Percentiles rank a stretch among this genome's conserved stretches.
Evolutionary conservation across 805 yeast species (phyloP).

Genomic region (Scheffersomyces stipitis): DNA sequence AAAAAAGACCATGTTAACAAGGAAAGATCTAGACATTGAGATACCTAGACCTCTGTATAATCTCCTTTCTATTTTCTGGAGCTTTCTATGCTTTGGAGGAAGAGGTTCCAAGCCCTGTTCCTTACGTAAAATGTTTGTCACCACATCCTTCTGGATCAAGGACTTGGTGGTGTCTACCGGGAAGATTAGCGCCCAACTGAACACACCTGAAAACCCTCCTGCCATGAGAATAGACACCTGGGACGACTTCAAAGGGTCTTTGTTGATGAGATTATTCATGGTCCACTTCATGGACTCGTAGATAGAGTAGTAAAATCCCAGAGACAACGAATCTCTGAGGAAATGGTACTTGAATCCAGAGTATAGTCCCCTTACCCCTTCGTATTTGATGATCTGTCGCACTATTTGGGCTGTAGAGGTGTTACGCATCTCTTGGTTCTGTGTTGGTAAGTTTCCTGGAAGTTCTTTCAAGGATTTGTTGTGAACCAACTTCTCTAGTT

Average conservation of each 20-base stretch:
- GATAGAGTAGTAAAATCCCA: conserved; percentile 71
- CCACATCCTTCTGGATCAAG: conserved; percentile 69
- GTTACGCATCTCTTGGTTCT: conserved; percentile 6
- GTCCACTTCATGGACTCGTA: conserved; percentile 71
- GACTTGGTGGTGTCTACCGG: conserved; percentile 83
- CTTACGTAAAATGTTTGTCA: conserved; percentile 60
- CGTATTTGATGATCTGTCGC: conserved; percentile 49
- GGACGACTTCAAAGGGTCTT: conserved; percentile 25
- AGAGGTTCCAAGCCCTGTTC: conserved; percentile 46
- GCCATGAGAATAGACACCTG: conserved; percentile 45
- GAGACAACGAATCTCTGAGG: conserved; percentile 65
- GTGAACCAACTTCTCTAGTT: conserved; percentile 54
- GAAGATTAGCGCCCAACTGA: conserved; percentile 73
- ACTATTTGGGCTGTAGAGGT: conserved; percentile 43
- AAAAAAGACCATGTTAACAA: conserved; percentile 76
- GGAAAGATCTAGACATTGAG: conserved; percentile 66
- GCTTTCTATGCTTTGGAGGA: conserved; percentile 29
- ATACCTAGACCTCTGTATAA: conserved; percentile 80
- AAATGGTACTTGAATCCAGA: conserved; percentile 72
- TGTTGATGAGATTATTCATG: conserved; percentile 31
- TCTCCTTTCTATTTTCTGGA: conserved; percentile 36
- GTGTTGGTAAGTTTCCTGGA: conserved; percentile 9
- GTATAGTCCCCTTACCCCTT: conserved; percentile 66
- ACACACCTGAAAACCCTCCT: conserved; percentile 78
- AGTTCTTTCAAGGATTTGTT: conserved; percentile 8